Evolutionary conservation across 2,329 filamentous ascomycete species (phyloP), one percentile per base, ranked within the genome.

Genomic region (Nectriaceae sp.): DNA sequence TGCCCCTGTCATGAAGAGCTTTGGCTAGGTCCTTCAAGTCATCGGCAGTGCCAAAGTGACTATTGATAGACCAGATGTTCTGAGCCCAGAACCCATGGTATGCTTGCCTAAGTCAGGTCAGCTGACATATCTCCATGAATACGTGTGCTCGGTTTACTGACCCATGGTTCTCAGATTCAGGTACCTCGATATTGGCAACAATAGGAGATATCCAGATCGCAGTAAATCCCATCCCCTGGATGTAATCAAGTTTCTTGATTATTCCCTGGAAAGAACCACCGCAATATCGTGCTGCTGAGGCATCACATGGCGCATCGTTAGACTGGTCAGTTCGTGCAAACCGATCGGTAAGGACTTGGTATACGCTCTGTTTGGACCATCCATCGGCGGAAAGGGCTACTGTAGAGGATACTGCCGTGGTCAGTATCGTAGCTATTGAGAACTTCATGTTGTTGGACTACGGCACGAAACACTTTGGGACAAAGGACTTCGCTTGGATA

Each of bases 1-100:
- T 54, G 22, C 49, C 46, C 6, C 43, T 45, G 16, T 49, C 49
- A 40, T 54, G 52, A 15, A 54, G 36, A 15, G 52, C 52, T 3
- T 42, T n/a, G n/a, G 52, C 52, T 19, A 54, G 15, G 4, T 35
- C 44, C 21, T 54, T 54, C n/a, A 54, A 21, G 15, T 54, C 52
- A 21, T 36, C 46, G n/a, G 42, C 49, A 3, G 49, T 49, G 11
- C 52, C 52, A 35, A 54, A 54, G 16, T 51, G 40, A 4, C 24
- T 26, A 36, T 54, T 54, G 41, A 54, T 49, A 16, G 39, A 21
- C 45, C 43, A 46, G 5, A 54, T 54, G n/a, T 54, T 44, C 46
- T 54, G 45, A 11, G 52, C 52, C 52, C 52, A 54, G 26, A 42
- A 54, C 11, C 52, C 52, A 21, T 54, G 52, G 20, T 54, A 54